Conservation (phyloP, 2,329 filamentous ascomycete species). For the Sclerotiophoma versabilis region DNA sequence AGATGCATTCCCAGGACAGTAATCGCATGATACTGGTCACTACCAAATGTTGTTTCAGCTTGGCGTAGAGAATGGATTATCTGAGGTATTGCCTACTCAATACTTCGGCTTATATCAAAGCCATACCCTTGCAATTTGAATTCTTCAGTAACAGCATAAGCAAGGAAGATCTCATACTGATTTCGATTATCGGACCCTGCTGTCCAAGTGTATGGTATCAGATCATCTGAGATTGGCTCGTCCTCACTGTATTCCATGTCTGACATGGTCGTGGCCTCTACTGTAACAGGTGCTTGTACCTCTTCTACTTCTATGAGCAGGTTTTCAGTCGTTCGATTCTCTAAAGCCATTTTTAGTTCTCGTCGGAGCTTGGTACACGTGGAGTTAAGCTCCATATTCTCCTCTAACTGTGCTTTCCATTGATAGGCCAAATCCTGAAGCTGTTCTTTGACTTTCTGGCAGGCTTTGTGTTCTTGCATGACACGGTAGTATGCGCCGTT, state of each 20-base stretch:
- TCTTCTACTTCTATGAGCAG: conserved; percentile 2
- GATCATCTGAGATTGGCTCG: conserved; percentile 10
- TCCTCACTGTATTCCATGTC: conserved; percentile 14
- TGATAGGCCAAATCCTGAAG: conserved; percentile 8
- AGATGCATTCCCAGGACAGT: conserved; percentile 16
- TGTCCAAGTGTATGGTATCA: conserved; percentile 7
- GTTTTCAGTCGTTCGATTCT: not conserved
- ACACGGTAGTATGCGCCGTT: conserved; percentile 3
- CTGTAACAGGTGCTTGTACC: conserved; percentile 6
- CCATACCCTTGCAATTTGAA: conserved; percentile 9
- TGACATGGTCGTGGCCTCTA: conserved; percentile 16
- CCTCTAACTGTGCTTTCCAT: conserved; percentile 13
- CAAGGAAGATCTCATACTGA: conserved; percentile 15
- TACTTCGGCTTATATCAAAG: conserved; percentile 13
- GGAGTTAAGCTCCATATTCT: conserved; percentile 9
- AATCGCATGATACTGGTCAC: conserved; percentile 3
- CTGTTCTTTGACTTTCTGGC: conserved; percentile 12
- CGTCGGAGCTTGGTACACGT: conserved; percentile 6
- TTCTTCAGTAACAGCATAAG: conserved; percentile 6
- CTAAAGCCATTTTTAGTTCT: conserved; percentile 9
- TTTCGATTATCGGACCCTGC: conserved; percentile 4
- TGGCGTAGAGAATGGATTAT: conserved; percentile 7
- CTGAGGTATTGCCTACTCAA: conserved; percentile 12
- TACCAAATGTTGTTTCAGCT: conserved; percentile 15
- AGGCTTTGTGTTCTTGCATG: conserved; percentile 4